Percentiles rank a stretch among this genome's conserved stretches.
These are phyloP conservation scores for Lactifluus piperatus DNA, from an alignment of 768 basidiomycete species.

Conservation along the genomic window DNA sequence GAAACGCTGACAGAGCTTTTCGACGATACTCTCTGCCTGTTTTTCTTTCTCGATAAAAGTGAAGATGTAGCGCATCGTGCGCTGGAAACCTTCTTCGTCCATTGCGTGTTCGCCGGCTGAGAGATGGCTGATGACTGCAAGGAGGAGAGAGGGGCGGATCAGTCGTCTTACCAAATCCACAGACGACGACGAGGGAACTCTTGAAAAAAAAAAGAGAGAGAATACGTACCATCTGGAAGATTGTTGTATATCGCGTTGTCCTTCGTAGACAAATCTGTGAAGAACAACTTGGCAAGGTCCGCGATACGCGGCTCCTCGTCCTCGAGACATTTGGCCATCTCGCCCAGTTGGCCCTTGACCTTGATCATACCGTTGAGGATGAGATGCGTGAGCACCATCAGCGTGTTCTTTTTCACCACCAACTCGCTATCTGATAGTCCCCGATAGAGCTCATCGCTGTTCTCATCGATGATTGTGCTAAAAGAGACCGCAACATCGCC, in stretches of 20 bases:
- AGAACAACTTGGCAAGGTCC: conserved; percentile 96
- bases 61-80: conserved; percentile 92
- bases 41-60: conserved; percentile 99
- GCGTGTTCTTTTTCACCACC: conserved; percentile 96
- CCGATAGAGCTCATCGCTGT: conserved; percentile 90
- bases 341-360: conserved; percentile 96
- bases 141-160: not conserved
- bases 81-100: conserved; percentile 86
- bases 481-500: conserved; percentile 99
- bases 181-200: no score
- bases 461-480: conserved; percentile 95
- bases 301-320: conserved; percentile 81
- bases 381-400: conserved; percentile 96
- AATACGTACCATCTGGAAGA: conserved; percentile 74
- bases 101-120: conserved; percentile 87
- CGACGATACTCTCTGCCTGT: conserved; percentile 95
- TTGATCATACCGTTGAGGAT: conserved; percentile 99
- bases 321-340: conserved; percentile 99
- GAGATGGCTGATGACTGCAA: conserved; percentile 87
- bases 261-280: conserved; percentile 90
- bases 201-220: not conserved
- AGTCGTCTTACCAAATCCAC: not conserved
- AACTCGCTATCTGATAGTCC: conserved; percentile 82
- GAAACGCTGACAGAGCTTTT: conserved; percentile 97
- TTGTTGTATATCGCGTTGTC: conserved; percentile 99